Evolutionary conservation across 768 basidiomycete genomes (phyloP).

Genomic region (Paxillus rubicundulus): DNA sequence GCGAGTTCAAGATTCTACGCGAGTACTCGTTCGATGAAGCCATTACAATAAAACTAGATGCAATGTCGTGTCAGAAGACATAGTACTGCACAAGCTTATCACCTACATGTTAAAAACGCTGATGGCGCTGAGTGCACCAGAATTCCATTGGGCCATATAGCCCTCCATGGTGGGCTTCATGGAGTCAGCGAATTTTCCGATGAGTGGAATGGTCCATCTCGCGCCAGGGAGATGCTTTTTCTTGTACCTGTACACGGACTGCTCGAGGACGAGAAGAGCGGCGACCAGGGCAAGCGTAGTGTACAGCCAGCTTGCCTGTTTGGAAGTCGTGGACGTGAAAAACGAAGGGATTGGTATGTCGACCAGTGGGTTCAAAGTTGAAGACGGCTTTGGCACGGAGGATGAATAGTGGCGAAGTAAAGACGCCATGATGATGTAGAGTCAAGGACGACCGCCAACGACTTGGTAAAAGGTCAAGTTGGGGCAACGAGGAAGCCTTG

Average conservation of each 20-base stretch:
- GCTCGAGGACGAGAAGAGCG: constrained; percentile 81
- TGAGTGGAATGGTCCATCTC: constrained; percentile 94
- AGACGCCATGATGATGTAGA: constrained; percentile 30
- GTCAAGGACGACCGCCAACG: not conserved
- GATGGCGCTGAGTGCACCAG: constrained; percentile 81
- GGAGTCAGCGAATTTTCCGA: constrained; percentile 94
- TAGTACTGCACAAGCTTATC: not conserved
- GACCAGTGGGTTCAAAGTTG: constrained; percentile 38
- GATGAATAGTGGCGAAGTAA: constrained; percentile 32
- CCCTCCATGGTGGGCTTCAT: constrained; percentile 87
- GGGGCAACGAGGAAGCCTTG: not conserved
- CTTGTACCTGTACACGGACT: constrained; percentile 84
- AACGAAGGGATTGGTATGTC: constrained; percentile 49
- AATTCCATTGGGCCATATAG: constrained; percentile 91
- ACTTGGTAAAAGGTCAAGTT: not conserved
- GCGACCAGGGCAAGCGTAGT: constrained; percentile 68
- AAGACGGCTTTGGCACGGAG: constrained; percentile 41
- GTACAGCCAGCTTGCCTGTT: constrained; percentile 51
- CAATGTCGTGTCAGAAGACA: constrained; percentile 7
- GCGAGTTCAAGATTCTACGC: constrained; percentile 95
- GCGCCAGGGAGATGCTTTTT: constrained; percentile 86
- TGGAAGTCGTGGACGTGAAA: constrained; percentile 30
- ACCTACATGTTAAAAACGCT: constrained; percentile 98
- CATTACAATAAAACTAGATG: constrained; percentile 94
- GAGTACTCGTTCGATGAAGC: constrained; percentile 91